Base-by-base conservation (phyloP, 768 basidiomycete species). In the Tulasnella sp. region DNA sequence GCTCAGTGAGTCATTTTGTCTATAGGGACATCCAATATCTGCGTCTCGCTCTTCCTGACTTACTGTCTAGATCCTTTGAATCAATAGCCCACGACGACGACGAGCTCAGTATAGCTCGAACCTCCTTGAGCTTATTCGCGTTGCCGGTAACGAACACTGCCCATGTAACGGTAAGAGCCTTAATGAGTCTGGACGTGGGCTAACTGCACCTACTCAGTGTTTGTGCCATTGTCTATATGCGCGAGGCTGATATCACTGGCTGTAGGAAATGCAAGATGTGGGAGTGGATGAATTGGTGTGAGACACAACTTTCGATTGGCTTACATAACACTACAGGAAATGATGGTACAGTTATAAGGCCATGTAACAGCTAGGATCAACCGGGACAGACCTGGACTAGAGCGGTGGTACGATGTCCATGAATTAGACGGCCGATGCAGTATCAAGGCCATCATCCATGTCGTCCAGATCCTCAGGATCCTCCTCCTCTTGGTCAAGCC, bases 101-200 rank as follows among this genome's bases (percentile, higher is more conserved):
- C 13, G 80, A 73, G 0, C 78, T 79, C 17, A 98, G 77, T 68
- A 98, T 97, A 30, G 81, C 80, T 66, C 82, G 81, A 62, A 94
- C 91, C 73, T 98, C 95, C 61, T 77, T 79, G 26, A 98, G 76
- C 71, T 98, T 98, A 75, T 93, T 91, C 19, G 84, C 80, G 69
- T 98, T 97, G 26, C 93, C 90, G 0, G 95, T 97, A 17, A 97
- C 91, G 70, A 97, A 96, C 24, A 86, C 93, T 95, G 38, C 3
- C 7, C n/a, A 49, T 4, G 7, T 11, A 27, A 17, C 1, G 21
- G 7, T 21, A 4, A 48, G 8, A 50, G 23, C 7, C 17, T 13
- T 19, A 29, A 29, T 3, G 19, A 9, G 23, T 42, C 5, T 10
- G 17, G 5, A 13, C 5, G 21, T 17, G 29, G 5, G 13, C 15